Conservation (phyloP, 2,329 filamentous ascomycete genomes). For the Calcarisporium arbuscula region DNA sequence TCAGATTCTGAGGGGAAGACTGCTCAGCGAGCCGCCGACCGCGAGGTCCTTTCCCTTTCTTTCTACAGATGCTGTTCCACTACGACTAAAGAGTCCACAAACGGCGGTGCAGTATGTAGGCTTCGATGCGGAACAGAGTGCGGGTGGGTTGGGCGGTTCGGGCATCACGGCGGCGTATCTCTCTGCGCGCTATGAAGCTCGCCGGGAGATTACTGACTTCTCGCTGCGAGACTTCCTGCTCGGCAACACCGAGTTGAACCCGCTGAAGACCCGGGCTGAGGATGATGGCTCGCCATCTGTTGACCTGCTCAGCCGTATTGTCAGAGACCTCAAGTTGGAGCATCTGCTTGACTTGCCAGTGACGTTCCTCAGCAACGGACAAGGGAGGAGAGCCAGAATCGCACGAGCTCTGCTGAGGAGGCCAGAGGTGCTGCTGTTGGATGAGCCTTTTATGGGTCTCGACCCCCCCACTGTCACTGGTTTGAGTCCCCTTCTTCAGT, state of each 20-base stretch:
- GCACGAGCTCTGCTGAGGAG: conserved; percentile 73
- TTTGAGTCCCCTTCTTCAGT: conserved; percentile 64
- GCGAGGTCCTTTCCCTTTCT: conserved; percentile 77
- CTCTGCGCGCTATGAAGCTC: conserved; percentile 83
- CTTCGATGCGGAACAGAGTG: conserved; percentile 67
- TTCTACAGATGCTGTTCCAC: conserved; percentile 52
- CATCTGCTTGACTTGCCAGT: conserved; percentile 74
- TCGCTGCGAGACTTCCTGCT: conserved; percentile 73
- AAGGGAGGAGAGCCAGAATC: conserved; percentile 80
- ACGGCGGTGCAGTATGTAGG: conserved; percentile 83
- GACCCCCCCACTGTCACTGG: conserved; percentile 74
- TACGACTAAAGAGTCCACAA: conserved; percentile 50
- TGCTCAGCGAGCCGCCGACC: conserved; percentile 68
- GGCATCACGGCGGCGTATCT: conserved; percentile 70
- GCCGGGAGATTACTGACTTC: conserved; percentile 82
- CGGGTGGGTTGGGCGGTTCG: conserved; percentile 42
- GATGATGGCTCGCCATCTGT: conserved; percentile 41
- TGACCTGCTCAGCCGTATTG: conserved; percentile 53
- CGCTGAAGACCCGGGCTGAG: conserved; percentile 40
- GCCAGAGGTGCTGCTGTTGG: conserved; percentile 77
- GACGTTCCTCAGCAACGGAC: conserved; percentile 86
- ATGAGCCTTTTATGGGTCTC: conserved; percentile 94
- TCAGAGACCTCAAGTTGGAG: conserved; percentile 62
- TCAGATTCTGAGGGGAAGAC: conserved; percentile 67
- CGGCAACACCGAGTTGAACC: conserved; percentile 79